Evolutionary conservation across 2,329 filamentous ascomycete genomes (phyloP).

Genomic region (Colletotrichum melonis): DNA sequence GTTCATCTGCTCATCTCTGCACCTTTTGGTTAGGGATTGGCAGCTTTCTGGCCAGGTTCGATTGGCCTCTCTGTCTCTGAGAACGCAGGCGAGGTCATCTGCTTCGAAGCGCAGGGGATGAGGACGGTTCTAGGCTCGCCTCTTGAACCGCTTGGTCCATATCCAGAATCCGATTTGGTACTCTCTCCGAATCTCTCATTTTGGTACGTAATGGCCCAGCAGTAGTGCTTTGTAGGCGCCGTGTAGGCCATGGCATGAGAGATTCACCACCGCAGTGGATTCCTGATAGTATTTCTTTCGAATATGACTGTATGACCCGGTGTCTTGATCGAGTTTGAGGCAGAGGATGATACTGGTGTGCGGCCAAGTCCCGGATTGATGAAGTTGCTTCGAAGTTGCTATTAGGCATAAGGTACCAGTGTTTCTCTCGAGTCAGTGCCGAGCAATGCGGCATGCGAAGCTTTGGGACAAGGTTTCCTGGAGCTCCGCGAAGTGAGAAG

Average conservation of each 20-base stretch:
- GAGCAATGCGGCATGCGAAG: neutral
- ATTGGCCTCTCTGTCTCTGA: conserved; percentile 5
- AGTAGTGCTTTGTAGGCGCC: too few relatives aligned
- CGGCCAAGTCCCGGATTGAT: neutral
- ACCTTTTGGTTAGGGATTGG: conserved; percentile 11
- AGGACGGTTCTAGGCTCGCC: neutral
- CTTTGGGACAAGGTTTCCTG: conserved; percentile 18
- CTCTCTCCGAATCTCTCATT: neutral
- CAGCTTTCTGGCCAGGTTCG: neutral
- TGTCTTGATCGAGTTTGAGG: neutral
- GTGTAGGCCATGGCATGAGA: too few relatives aligned
- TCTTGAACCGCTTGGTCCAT: conserved; percentile 19
- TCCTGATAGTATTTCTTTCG: too few relatives aligned
- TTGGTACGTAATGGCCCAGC: neutral
- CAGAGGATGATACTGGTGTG: neutral
- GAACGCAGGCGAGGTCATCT: conserved; percentile 18
- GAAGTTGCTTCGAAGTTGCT: neutral
- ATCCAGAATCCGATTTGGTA: conserved; percentile 5
- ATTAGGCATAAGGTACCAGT: neutral
- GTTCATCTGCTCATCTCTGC: conserved; percentile 25
- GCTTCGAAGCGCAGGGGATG: conserved; percentile 8
- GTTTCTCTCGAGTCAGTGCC: conserved; percentile 4
- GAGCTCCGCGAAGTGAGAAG: neutral
- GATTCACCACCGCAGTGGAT: too few relatives aligned
- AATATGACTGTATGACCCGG: too few relatives aligned